Evolutionary conservation across 2,329 filamentous ascomycete genomes (phyloP).

Genomic region (Pyrenophora seminiperda): DNA sequence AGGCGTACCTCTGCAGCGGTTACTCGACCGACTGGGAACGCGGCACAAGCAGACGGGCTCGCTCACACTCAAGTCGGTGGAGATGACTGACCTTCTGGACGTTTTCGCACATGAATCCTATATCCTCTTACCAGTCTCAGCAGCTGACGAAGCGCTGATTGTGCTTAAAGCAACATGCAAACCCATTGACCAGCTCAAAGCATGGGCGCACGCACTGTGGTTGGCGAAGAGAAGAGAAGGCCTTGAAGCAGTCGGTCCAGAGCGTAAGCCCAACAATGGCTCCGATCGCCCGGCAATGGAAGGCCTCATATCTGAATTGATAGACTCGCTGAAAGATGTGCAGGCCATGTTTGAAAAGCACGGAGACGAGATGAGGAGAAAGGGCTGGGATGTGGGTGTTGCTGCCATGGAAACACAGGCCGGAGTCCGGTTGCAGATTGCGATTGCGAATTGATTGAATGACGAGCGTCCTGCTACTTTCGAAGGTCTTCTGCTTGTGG

Average conservation of each 20-base stretch:
- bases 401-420: constrained; percentile 69
- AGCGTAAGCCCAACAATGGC: constrained; percentile 22
- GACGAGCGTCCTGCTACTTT: not conserved
- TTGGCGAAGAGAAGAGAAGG: constrained; percentile 44
- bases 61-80: constrained; percentile 34
- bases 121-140: constrained; percentile 61
- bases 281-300: constrained; percentile 32
- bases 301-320: constrained; percentile 50
- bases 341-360: constrained; percentile 54
- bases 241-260: constrained; percentile 4
- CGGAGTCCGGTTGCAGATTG: constrained; percentile 49
- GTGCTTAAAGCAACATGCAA: constrained; percentile 65
- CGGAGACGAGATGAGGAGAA: constrained; percentile 49
- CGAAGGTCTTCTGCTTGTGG: too few species aligned
- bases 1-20: constrained; percentile 54
- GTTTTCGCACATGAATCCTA: constrained; percentile 62
- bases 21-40: constrained; percentile 39
- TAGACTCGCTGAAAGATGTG: constrained; percentile 47
- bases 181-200: constrained; percentile 60
- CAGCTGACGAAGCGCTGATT: constrained; percentile 56
- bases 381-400: constrained; percentile 70
- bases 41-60: constrained; percentile 35
- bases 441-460: constrained; percentile 28
- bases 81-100: constrained; percentile 56
- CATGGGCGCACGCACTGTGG: constrained; percentile 66